A percentile compares a stretch with the other conserved stretches of the same genome.
Conservation (phyloP, 1,284 basidiomycete species). For the Sanguinoderma infundibulare region DNA sequence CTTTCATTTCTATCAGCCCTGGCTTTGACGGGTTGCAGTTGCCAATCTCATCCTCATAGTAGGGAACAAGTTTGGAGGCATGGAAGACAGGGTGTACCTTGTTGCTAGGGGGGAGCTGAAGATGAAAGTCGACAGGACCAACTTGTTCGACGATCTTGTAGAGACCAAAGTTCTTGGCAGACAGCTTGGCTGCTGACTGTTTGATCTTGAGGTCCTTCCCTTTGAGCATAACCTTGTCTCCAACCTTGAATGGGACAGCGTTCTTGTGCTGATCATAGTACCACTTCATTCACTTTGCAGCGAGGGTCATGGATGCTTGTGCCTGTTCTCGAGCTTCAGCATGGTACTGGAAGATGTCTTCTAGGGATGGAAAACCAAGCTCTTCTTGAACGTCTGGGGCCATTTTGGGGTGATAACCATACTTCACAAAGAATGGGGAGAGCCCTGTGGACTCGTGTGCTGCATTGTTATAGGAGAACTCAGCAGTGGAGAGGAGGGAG, state of each 20-base stretch:
- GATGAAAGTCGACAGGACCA: neutral
- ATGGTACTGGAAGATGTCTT: neutral
- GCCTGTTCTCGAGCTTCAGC: neutral
- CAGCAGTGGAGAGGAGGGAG: neutral
- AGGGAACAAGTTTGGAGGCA: neutral
- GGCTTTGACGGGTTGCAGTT: neutral
- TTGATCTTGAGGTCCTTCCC: neutral
- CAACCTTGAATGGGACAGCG: constrained; percentile 18
- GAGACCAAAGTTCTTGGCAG: neutral
- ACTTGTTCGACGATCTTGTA: neutral
- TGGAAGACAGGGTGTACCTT: neutral
- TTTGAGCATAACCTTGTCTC: neutral
- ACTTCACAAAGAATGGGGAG: neutral
- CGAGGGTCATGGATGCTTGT: neutral
- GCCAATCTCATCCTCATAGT: neutral
- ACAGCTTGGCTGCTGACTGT: neutral
- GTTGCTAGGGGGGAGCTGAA: neutral
- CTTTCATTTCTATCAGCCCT: neutral
- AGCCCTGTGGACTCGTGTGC: neutral
- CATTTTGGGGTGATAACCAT: neutral
- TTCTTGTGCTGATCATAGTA: constrained; percentile 18
- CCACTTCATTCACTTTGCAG: constrained; percentile 1
- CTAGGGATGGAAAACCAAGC: neutral
- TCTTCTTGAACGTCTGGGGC: neutral
- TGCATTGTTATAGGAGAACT: constrained; percentile 1